phyloP scores from a whole-genome alignment of 139 green algal species.

The Parachlorella kessleri region DNA sequence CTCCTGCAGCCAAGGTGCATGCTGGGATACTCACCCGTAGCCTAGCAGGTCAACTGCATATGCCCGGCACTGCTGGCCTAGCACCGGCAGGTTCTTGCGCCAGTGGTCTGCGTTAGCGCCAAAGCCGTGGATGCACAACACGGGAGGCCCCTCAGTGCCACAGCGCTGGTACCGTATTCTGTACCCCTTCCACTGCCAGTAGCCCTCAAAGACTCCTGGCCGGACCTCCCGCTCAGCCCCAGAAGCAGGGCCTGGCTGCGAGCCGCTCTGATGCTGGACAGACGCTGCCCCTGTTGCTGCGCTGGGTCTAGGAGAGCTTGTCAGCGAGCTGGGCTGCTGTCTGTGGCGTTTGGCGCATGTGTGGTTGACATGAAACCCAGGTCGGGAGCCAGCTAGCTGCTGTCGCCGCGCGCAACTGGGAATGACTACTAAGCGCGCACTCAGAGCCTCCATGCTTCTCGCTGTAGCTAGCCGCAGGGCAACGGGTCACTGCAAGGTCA shows the following conservation, averaged over 20 bases:
- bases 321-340: no score
- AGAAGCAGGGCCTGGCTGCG: background rate
- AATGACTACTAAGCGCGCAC: no score
- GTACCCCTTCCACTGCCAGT: slow-evolving; percentile 82
- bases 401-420: no score
- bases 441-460: no score
- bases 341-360: no score
- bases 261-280: no score
- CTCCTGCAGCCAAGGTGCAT: background rate
- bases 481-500: no score
- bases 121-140: slow-evolving; percentile 83
- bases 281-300: no score
- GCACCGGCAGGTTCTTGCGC: slow-evolving; percentile 82
- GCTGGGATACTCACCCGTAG: slow-evolving; percentile 75
- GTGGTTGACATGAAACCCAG: no score
- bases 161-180: slow-evolving; percentile 84
- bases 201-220: slow-evolving; percentile 45
- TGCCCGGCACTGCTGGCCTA: slow-evolving; percentile 55
- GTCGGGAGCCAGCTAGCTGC: no score
- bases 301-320: no score
- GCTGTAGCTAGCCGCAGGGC: no score
- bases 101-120: slow-evolving; percentile 92
- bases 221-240: slow-evolving; percentile 24
- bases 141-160: slow-evolving; percentile 28
- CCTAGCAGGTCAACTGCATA: slow-evolving; percentile 95